Evolutionary conservation across 768 basidiomycete species (phyloP), one percentile per base, ranked within the genome.

Genomic region (Tulasnella sp.): DNA sequence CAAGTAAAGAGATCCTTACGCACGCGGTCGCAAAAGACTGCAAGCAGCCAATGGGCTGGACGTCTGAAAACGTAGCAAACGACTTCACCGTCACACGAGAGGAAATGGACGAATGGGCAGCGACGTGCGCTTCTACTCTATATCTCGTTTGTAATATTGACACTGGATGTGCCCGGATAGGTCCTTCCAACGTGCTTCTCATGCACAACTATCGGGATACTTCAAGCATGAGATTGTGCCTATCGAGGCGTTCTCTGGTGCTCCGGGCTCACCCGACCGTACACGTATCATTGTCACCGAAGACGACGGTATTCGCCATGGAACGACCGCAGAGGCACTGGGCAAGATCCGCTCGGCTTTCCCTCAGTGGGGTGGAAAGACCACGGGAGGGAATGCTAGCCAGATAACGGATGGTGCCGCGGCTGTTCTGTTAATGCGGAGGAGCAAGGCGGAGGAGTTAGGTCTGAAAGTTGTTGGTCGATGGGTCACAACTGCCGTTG

Each of bases 331-430:
- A 63, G 80, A 82, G 57, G 65, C 68, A 6, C 71, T 91, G 35
- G 64, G 69, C 40, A 85, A 81, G 69, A 79, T 89, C 60, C 75
- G 77, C 40, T 61, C 83, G 4, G 87, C 88, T 1, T 91, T 91
- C 68, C 86, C 85, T 43, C 84, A 90, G 62, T 90, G 86, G 85
- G 82, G 80, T 1, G 69, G 73, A 0, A 76, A 77, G 14, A 87
- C 86, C 32, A 90, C 88, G 2, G 87, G 86, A 17, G 86, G 88
- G 6, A 91, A 91, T 65, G 87, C 88, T 9, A 84, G 83, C 63
- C 88, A 90, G 66, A 75, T 88, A 40, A 86, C 86, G 5, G 87
- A 91, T 63, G 87, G 87, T 17, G 84, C 83, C 15, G 88, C 90
- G 1, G 82, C 86, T 3, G 78, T 87, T 1, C 63, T 93, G 51